These are phyloP conservation scores for Trichosporon sp. DNA, from an alignment of 1,284 basidiomycete species.

Conservation along the genomic window DNA sequence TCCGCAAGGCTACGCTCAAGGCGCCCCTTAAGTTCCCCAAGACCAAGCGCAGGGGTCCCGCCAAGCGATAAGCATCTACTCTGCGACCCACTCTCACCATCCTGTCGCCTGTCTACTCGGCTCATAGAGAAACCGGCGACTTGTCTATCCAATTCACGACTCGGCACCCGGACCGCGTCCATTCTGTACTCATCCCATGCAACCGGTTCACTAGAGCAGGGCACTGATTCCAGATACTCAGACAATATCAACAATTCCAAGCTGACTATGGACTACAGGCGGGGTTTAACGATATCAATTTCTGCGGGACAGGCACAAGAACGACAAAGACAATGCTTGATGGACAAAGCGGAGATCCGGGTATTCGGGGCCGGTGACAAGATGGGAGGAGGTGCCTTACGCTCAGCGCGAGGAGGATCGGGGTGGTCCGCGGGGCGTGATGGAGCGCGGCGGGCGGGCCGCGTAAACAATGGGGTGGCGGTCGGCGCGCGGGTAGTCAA, in stretches of 20 bases:
- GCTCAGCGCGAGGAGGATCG: constrained; percentile 7
- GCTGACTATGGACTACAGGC: constrained; percentile 3
- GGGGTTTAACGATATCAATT: background rate
- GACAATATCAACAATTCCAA: background rate
- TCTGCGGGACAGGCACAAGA: background rate
- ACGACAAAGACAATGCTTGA: background rate
- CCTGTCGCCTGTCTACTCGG: background rate
- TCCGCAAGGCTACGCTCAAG: constrained; percentile 70
- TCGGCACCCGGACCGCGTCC: background rate
- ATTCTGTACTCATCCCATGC: constrained; percentile 17
- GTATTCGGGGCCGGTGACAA: no score
- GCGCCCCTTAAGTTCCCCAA: constrained; percentile 80
- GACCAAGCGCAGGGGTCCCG: constrained; percentile 52
- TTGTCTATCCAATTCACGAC: constrained; percentile 1
- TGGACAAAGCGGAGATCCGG: background rate
- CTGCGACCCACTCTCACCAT: background rate
- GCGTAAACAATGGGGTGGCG: constrained; percentile 7
- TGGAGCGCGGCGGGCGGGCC: background rate
- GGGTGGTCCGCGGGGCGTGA: background rate
- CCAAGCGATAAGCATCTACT: constrained; percentile 39
- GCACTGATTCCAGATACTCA: background rate
- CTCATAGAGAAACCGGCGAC: background rate
- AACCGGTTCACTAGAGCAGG: background rate
- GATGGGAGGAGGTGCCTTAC: background rate
- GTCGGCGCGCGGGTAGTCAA: background rate